These are phyloP conservation scores for Firmiana major DNA, from an alignment of 345 rosid species.

Conservation along the genomic window DNA sequence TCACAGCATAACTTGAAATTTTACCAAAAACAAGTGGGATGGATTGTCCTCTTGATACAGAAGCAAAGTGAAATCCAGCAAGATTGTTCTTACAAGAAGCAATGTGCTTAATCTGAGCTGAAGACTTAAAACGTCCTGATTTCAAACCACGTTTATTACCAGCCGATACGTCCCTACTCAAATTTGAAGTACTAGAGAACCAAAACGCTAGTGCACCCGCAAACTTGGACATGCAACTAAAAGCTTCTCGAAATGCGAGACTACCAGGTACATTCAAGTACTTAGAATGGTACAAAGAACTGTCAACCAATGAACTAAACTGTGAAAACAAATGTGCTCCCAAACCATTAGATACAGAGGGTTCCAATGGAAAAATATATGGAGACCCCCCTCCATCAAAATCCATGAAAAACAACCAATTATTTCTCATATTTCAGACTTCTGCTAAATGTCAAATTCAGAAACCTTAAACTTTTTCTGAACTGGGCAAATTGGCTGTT, in stretches of 20 bases:
- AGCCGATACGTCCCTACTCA: slow-evolving; percentile 34
- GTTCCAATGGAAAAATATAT: slow-evolving; percentile 41
- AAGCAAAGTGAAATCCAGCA: slow-evolving; percentile 29
- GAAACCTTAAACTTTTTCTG: slow-evolving; percentile 15
- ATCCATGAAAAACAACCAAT: slow-evolving; percentile 47
- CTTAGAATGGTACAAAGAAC: slow-evolving; percentile 23
- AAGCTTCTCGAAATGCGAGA: slow-evolving; percentile 51
- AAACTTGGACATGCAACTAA: slow-evolving; percentile 56
- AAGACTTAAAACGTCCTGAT: slow-evolving; percentile 33
- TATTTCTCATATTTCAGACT: slow-evolving; percentile 32
- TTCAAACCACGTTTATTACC: slow-evolving; percentile 26
- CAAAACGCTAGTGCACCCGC: slow-evolving; percentile 51
- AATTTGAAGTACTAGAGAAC: slow-evolving; percentile 51
- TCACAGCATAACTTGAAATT: slow-evolving; percentile 44
- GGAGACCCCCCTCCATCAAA: slow-evolving; percentile 45
- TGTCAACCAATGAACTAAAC: slow-evolving; percentile 15
- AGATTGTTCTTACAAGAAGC: slow-evolving; percentile 27
- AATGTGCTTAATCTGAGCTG: slow-evolving; percentile 30
- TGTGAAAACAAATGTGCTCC: slow-evolving; percentile 42
- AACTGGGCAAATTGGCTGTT: neutral
- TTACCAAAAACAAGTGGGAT: slow-evolving; percentile 35
- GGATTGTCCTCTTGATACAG: slow-evolving; percentile 26
- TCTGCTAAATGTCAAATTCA: slow-evolving; percentile 13
- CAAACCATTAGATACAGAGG: slow-evolving; percentile 36
- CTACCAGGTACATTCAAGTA: slow-evolving; percentile 42